phyloP scores from a whole-genome alignment of 106 monocot species.

The Xerophyta viscosa region DNA sequence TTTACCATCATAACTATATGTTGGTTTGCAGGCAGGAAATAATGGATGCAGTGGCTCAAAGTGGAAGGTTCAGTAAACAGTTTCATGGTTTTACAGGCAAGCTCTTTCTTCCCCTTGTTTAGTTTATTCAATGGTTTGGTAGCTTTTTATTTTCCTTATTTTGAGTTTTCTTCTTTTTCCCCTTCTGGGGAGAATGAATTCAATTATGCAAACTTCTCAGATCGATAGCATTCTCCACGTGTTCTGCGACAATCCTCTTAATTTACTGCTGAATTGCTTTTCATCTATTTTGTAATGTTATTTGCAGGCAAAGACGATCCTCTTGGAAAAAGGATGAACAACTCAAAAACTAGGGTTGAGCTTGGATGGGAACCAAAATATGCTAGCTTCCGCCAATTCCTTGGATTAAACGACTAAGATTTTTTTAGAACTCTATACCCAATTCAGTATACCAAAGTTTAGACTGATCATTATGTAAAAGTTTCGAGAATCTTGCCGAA shows the following conservation, averaged over 20 bases:
- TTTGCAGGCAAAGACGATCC: conserved; percentile 57
- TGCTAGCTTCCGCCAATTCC: conserved; percentile 46
- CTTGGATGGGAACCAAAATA: conserved; percentile 74
- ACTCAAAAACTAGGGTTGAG: conserved; percentile 60
- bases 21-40: conserved; percentile 63
- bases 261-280: neutral
- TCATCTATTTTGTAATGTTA: neutral
- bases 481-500: too few species aligned
- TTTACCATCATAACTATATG: neutral
- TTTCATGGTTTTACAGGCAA: conserved; percentile 74
- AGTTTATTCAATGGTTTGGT: neutral
- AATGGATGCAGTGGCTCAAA: conserved; percentile 66
- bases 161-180: too few species aligned
- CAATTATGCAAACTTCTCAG: too few species aligned
- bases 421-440: neutral
- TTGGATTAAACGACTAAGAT: conserved; percentile 28
- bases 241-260: too few species aligned
- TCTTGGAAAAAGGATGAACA: conserved; percentile 58
- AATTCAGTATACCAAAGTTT: neutral
- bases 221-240: too few species aligned
- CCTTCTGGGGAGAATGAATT: too few species aligned
- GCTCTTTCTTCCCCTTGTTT: neutral
- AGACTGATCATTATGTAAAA: too few species aligned
- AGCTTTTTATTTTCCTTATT: neutral
- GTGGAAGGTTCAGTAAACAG: conserved; percentile 59